Base-by-base conservation (phyloP, 192 early-diverging fungal genomes). In the Phlyctochytrium planicorne region DNA sequence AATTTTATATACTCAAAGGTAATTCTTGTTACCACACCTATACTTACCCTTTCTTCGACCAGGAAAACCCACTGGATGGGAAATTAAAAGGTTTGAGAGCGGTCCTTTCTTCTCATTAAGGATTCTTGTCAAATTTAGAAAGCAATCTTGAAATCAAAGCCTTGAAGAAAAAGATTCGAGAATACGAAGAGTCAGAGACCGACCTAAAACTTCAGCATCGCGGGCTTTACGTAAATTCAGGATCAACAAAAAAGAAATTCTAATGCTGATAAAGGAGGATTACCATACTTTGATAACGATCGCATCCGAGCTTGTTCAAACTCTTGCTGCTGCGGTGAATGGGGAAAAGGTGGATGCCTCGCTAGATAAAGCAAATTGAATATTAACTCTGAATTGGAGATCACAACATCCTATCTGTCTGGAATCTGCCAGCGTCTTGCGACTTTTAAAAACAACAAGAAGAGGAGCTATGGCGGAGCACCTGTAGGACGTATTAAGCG, bases 271-370 rank as follows among this genome's bases (percentile, higher is more conserved):
- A 31, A 62, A 81, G 63, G 57, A 34, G 20, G 82, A 82, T 57
- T 83, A 85, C 62, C 84, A 85, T 55, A 82, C 81, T 65, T 53
- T 85, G 24, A 74, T 85, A 14, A 71, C 80, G 47, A 78, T 85
- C n/a, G 77, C 84, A 2, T 72, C 75, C 2, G 84, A 85, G 59
- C 74, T 85, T 47, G 81, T 85, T 0, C 76, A 78, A 53, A 78
- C 79, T 17, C 60, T 85, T 2, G 77, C 77, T 20, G 69, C 76
- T 3, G 74, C 69, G 34, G 75, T 85, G 33, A 81, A 78, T 57
- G 77, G 80, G 17, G 74, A 81, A 55, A 76, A 77, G 77, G 77
- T 78, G 24, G 20, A 6, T 6, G 40, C 6, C 20, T 47, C 6
- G 17, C 27, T 52, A 3, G 37, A n/a, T 32, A n/a, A 70, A 37